phyloP scores from a whole-genome alignment of 2,329 filamentous ascomycete species.

The Coniochaeta ligniaria region DNA sequence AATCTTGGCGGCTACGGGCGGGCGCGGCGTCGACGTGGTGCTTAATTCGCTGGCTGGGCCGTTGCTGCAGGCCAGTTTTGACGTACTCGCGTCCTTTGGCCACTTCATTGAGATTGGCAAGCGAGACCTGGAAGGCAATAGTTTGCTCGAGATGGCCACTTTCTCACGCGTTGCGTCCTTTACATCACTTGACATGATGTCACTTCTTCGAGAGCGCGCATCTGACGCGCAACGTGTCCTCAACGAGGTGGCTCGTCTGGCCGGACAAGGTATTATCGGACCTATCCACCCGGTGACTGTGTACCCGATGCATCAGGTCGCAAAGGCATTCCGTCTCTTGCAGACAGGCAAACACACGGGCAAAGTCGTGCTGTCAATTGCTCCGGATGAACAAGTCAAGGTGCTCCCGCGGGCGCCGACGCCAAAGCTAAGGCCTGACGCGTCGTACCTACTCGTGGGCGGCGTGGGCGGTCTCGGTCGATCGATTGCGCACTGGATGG shows the following conservation, averaged over 20 bases:
- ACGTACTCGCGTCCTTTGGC: conserved; percentile 33
- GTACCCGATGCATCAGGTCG: conserved; percentile 17
- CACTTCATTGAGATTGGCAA: conserved; percentile 38
- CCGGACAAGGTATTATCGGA: conserved; percentile 5
- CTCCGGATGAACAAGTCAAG: too few species aligned
- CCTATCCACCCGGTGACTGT: conserved; percentile 16
- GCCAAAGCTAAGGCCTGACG: too few species aligned
- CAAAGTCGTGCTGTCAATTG: too few species aligned
- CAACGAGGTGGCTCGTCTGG: conserved; percentile 5
- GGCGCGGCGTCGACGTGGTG: conserved; percentile 27
- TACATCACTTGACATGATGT: conserved; percentile 22
- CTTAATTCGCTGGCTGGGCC: conserved; percentile 34
- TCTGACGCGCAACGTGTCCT: conserved; percentile 4
- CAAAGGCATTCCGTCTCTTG: conserved; percentile 31
- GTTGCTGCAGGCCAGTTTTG: conserved; percentile 31
- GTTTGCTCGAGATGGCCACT: conserved; percentile 29
- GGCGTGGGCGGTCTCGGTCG: conserved; percentile 20
- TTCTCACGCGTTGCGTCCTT: conserved; percentile 30
- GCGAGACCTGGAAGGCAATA: conserved; percentile 28
- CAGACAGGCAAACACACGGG: conserved; percentile 33
- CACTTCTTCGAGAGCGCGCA: conserved; percentile 9
- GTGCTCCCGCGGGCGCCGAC: too few species aligned
- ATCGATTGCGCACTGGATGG: conserved; percentile 15
- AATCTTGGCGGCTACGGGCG: conserved; percentile 17
- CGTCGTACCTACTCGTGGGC: conserved; percentile 9